These are phyloP conservation scores for Saturnispora serradocipensis DNA, from an alignment of 805 yeast species.

Conservation along the genomic window DNA sequence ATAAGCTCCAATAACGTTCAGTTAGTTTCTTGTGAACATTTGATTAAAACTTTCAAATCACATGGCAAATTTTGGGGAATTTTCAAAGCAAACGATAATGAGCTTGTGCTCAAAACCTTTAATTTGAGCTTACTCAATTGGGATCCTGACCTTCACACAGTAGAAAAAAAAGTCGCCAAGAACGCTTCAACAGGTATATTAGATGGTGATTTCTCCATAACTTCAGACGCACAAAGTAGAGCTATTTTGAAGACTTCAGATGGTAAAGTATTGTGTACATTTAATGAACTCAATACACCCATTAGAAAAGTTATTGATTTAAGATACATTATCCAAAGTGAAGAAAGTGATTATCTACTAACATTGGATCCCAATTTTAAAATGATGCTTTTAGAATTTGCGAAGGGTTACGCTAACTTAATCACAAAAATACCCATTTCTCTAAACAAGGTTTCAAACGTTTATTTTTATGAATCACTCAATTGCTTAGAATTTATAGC, in stretches of 20 bases:
- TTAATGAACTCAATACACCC: not conserved
- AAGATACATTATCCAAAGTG: conserved; percentile 8
- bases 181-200: not conserved
- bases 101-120: not conserved
- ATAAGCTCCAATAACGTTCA: conserved; percentile 10
- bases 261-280: conserved; percentile 6
- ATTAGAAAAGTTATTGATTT: conserved; percentile 8
- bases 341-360: conserved; percentile 6
- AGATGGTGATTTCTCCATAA: conserved; percentile 4
- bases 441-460: not conserved
- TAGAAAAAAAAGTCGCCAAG: not conserved
- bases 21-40: not conserved
- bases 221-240: not conserved
- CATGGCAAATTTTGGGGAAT: conserved; percentile 2
- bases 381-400: conserved; percentile 7
- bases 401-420: not conserved
- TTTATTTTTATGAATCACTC: conserved; percentile 9
- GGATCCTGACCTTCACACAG: not conserved
- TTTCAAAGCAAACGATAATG: not conserved
- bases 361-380: conserved; percentile 9
- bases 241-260: not conserved
- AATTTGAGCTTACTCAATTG: not conserved
- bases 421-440: conserved; percentile 1
- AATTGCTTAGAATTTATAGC: conserved; percentile 9
- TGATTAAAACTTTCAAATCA: conserved; percentile 8